Conservation (phyloP, 2,329 filamentous ascomycete species). For the Achaetomium macrosporum region DNA sequence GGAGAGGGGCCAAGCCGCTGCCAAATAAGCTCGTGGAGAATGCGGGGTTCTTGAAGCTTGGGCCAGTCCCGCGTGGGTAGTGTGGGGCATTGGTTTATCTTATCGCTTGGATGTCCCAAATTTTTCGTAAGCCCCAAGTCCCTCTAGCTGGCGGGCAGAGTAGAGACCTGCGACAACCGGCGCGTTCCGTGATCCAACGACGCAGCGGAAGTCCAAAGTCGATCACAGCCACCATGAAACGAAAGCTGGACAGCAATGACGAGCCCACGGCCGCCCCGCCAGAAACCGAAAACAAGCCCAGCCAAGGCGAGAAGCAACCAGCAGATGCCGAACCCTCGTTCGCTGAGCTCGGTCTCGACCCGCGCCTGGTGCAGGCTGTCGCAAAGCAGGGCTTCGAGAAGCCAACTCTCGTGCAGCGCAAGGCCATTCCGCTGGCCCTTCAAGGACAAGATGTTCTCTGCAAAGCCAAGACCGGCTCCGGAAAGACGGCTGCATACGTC, state of each 20-base stretch:
- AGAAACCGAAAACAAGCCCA: slow-evolving; percentile 27
- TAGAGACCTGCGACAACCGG: too few relatives aligned
- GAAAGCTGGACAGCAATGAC: slow-evolving; percentile 54
- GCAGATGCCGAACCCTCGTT: slow-evolving; percentile 51
- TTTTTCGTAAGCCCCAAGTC: neutral
- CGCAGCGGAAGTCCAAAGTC: neutral
- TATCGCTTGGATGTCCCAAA: slow-evolving; percentile 8
- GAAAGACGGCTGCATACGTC: slow-evolving; percentile 95
- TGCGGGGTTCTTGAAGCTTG: neutral
- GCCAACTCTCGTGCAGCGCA: slow-evolving; percentile 83
- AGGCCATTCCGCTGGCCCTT: slow-evolving; percentile 81
- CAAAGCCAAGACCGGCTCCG: slow-evolving; percentile 89
- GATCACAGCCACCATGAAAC: slow-evolving; percentile 44
- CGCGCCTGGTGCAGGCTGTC: slow-evolving; percentile 79
- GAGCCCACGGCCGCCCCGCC: slow-evolving; percentile 32
- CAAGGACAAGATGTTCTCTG: slow-evolving; percentile 86
- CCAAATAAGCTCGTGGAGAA: slow-evolving; percentile 10
- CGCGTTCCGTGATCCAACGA: neutral
- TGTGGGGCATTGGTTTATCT: slow-evolving; percentile 2
- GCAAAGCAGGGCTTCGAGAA: slow-evolving; percentile 76
- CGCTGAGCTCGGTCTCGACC: slow-evolving; percentile 70
- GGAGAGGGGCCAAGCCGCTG: too few relatives aligned
- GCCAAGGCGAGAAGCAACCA: slow-evolving; percentile 8
- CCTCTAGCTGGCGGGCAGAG: neutral
- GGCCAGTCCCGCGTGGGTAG: neutral